A percentile compares a stretch with the other conserved stretches of the same genome.
phyloP scores from a whole-genome alignment of 345 rosid species.

The Tarenaya hassleriana region DNA sequence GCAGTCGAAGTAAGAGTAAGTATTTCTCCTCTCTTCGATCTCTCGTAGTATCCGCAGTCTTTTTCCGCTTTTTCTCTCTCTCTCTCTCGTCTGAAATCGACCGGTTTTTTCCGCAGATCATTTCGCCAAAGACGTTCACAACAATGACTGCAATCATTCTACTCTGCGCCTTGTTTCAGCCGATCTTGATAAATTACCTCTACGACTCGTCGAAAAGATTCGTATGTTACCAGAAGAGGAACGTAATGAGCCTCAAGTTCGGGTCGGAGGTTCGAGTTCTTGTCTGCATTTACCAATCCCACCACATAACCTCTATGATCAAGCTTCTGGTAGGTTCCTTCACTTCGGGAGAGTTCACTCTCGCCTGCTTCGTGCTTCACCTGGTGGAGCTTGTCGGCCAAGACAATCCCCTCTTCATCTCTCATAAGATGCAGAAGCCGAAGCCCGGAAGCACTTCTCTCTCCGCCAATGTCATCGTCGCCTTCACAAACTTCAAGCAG shows the following conservation, averaged over 20 bases:
- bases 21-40: background rate
- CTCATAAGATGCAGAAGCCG: conserved; percentile 30
- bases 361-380: conserved; percentile 24
- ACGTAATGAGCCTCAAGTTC: conserved; percentile 25
- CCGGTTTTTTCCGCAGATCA: conserved; percentile 12
- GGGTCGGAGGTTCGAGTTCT: conserved; percentile 34
- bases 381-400: conserved; percentile 28
- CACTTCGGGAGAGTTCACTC: conserved; percentile 14
- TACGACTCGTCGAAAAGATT: conserved; percentile 40
- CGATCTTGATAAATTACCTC: conserved; percentile 23
- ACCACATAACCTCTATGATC: conserved; percentile 26
- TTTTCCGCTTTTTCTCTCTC: background rate
- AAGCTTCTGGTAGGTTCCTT: conserved; percentile 26
- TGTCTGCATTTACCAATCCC: conserved; percentile 41
- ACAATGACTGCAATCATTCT: conserved; percentile 19
- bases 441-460: conserved; percentile 21
- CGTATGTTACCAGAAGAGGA: conserved; percentile 41
- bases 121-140: conserved; percentile 20
- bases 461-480: conserved; percentile 21
- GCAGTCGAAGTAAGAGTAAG: conserved; percentile 20
- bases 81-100: background rate
- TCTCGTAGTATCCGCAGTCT: background rate
- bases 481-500: conserved; percentile 21
- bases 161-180: conserved; percentile 20
- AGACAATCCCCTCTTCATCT: conserved; percentile 28